Percentiles rank a stretch among this genome's conserved stretches.
Conservation (phyloP, 1,139 yeast genomes). For the Schizosaccharomyces versatilis region DNA sequence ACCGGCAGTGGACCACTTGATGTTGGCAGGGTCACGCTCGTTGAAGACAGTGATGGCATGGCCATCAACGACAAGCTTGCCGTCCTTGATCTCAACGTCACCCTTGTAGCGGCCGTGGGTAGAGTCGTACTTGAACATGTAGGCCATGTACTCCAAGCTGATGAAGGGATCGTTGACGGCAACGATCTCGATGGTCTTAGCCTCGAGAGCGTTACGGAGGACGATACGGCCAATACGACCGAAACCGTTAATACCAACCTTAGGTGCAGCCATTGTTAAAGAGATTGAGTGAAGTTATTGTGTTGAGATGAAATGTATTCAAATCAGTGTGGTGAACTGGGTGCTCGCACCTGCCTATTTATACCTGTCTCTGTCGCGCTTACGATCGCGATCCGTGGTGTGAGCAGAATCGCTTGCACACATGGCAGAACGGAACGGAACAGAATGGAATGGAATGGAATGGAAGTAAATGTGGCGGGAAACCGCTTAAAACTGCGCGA, state of each 20-base stretch:
- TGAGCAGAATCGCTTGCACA: no score
- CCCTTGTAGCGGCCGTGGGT: slow-evolving; percentile 62
- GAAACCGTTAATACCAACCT: slow-evolving; percentile 56
- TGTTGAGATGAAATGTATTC: no score
- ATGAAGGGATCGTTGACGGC: slow-evolving; percentile 74
- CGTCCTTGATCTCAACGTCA: slow-evolving; percentile 38
- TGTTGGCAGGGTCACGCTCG: slow-evolving; percentile 55
- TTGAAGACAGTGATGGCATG: slow-evolving; percentile 45
- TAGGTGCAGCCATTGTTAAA: slow-evolving; percentile 7
- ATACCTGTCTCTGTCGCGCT: no score
- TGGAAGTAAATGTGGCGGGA: no score
- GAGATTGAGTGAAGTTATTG: neutral
- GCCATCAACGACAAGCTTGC: slow-evolving; percentile 42
- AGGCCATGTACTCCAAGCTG: slow-evolving; percentile 61
- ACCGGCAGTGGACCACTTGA: slow-evolving; percentile 64
- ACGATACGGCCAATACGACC: slow-evolving; percentile 72
- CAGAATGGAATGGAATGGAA: no score
- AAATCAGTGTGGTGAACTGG: no score
- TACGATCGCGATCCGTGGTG: no score
- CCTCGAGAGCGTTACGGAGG: slow-evolving; percentile 49
- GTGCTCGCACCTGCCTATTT: no score
- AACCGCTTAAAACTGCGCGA: no score
- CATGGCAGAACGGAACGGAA: no score
- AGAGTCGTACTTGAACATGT: slow-evolving; percentile 76
- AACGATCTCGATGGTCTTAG: slow-evolving; percentile 51